Evolutionary conservation across 306 rosid genomes (phyloP).

Genomic region (Cicer cuneatum): DNA sequence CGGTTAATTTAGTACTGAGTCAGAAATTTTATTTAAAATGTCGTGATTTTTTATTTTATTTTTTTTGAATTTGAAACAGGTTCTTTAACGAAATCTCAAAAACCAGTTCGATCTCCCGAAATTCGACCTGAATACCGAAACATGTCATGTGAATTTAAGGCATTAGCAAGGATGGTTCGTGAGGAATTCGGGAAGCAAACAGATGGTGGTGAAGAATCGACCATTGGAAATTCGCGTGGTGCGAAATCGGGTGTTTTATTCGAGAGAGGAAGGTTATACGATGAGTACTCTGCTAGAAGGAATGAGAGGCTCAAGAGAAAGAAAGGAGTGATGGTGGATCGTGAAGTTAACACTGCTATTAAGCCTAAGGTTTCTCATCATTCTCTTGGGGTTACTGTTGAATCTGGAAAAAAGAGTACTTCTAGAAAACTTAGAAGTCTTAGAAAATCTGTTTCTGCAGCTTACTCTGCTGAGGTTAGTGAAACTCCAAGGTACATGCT

Average conservation of each 20-base stretch:
- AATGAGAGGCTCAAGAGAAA: conserved; percentile 87
- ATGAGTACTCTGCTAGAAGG: conserved; percentile 83
- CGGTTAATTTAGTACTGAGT: too few species aligned
- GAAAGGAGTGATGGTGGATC: conserved; percentile 46
- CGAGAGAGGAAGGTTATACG: conserved; percentile 81
- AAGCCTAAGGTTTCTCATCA: conserved; percentile 33
- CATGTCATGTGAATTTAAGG: conserved; percentile 70
- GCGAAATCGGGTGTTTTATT: conserved; percentile 44
- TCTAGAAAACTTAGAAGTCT: conserved; percentile 62
- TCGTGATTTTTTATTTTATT: neutral
- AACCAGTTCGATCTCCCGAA: conserved; percentile 45
- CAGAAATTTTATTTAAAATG: too few species aligned
- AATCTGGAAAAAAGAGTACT: conserved; percentile 68
- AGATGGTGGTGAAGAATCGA: conserved; percentile 23
- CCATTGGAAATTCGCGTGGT: conserved; percentile 11
- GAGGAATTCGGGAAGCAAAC: conserved; percentile 53
- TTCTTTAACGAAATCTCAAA: conserved; percentile 62
- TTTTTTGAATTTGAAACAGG: conserved; percentile 51
- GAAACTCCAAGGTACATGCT: conserved; percentile 87
- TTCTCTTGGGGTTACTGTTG: conserved; percentile 70
- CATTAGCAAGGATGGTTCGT: conserved; percentile 63
- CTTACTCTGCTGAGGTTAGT: conserved; percentile 55
- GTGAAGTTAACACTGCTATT: conserved; percentile 26
- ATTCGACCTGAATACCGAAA: conserved; percentile 72
- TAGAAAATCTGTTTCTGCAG: conserved; percentile 77